Evolutionary conservation across 495 filamentous ascomycete species (phyloP).

Genomic region (Trichoderma orchidacearum): DNA sequence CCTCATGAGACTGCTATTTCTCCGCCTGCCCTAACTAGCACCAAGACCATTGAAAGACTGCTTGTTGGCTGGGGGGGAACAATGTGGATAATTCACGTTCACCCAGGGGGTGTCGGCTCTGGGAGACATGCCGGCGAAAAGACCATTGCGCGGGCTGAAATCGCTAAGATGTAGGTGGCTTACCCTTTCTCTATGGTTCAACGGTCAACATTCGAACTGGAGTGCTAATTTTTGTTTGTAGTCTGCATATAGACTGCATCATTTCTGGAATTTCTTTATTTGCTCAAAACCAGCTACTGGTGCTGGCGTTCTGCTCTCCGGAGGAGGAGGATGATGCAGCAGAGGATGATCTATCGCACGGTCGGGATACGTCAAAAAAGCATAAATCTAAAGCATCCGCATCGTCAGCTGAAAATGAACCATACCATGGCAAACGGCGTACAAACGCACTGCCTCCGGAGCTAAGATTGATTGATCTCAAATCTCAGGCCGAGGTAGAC

Average conservation of each 20-base stretch:
- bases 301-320: constrained; percentile 75
- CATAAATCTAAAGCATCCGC: constrained; percentile 22
- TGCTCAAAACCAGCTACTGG: constrained; percentile 76
- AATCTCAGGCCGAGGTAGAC: constrained; percentile 59
- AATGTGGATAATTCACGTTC: constrained; percentile 88
- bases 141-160: constrained; percentile 68
- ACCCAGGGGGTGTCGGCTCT: constrained; percentile 54
- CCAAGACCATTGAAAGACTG: constrained; percentile 55
- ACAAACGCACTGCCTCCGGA: constrained; percentile 74
- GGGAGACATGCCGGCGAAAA: constrained; percentile 59
- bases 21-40: constrained; percentile 27
- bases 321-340: constrained; percentile 46
- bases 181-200: background rate
- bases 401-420: constrained; percentile 33
- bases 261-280: constrained; percentile 95
- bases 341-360: constrained; percentile 1
- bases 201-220: too few relatives aligned
- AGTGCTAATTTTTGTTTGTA: too few relatives aligned
- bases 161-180: constrained; percentile 68
- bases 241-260: constrained; percentile 88
- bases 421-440: constrained; percentile 45
- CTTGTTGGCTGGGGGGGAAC: constrained; percentile 91
- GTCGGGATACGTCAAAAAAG: constrained; percentile 9
- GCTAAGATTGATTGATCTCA: constrained; percentile 77
- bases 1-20: constrained; percentile 15